Evolutionary conservation across 768 basidiomycete species (phyloP).

Genomic region (Boletus pseudo-olivaceus): DNA sequence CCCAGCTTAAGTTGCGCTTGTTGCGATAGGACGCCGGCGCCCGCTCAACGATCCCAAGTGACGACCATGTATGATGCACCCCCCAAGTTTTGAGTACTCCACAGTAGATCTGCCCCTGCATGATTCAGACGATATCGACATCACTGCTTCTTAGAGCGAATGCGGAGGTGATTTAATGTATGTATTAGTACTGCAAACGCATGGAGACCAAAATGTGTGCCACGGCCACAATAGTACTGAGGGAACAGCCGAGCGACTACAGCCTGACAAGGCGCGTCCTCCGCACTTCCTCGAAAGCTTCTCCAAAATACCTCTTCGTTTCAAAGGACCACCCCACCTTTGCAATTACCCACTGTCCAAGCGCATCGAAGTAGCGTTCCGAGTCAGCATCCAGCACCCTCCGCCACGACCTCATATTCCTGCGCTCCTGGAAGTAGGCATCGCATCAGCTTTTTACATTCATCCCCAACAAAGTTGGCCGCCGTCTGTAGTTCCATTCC

Average conservation of each 20-base stretch:
- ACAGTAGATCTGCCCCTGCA: constrained; percentile 8
- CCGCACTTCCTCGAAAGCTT: constrained; percentile 49
- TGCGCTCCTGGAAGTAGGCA: constrained; percentile 44
- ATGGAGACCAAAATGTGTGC: background rate
- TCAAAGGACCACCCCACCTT: constrained; percentile 72
- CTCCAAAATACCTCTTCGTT: constrained; percentile 65
- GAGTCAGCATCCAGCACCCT: constrained; percentile 48
- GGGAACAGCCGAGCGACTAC: constrained; percentile 2
- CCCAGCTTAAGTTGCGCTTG: constrained; percentile 1
- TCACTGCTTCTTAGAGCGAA: constrained; percentile 1
- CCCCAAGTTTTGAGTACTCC: constrained; percentile 11
- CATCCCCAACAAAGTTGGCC: constrained; percentile 50
- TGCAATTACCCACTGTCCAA: constrained; percentile 59
- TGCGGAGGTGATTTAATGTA: constrained; percentile 2
- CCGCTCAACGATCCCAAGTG: background rate
- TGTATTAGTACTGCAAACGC: constrained; percentile 15
- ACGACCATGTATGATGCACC: background rate
- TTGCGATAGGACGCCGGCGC: background rate
- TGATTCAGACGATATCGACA: constrained; percentile 6
- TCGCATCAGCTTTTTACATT: constrained; percentile 51
- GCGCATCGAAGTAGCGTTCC: constrained; percentile 48
- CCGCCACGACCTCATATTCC: constrained; percentile 47
- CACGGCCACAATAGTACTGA: background rate
- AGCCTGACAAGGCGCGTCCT: constrained; percentile 37
- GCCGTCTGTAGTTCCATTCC: constrained; percentile 54